Percentiles rank a stretch among this genome's conserved stretches.
Conservation (phyloP, 129 eudicot genomes). For the Sambucus nigra region DNA sequence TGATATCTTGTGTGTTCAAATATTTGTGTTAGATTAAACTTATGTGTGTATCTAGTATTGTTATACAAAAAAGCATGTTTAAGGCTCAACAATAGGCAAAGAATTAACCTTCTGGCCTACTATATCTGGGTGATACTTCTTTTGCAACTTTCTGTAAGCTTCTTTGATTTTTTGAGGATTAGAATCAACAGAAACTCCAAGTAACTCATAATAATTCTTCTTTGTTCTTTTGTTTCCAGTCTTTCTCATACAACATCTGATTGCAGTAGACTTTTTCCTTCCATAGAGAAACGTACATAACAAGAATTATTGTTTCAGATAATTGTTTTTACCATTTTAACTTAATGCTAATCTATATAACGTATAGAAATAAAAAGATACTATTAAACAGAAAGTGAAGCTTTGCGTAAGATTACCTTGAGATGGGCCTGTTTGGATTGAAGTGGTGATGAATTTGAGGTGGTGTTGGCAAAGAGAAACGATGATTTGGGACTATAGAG, state of each 20-base stretch:
- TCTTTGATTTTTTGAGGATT: constrained; percentile 44
- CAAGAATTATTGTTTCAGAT: background rate
- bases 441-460: constrained; percentile 14
- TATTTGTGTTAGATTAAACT: no score
- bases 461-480: constrained; percentile 17
- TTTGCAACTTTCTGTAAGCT: constrained; percentile 60
- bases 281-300: constrained; percentile 12
- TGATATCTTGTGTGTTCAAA: no score
- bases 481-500: constrained; percentile 23
- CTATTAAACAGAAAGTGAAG: background rate
- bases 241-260: constrained; percentile 27
- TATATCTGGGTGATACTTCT: constrained; percentile 67
- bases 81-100: background rate
- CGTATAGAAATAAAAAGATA: background rate
- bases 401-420: constrained; percentile 14
- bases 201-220: constrained; percentile 45
- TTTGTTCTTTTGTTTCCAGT: constrained; percentile 9
- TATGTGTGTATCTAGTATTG: no score
- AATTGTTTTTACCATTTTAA: background rate
- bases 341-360: background rate
- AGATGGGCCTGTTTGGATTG: constrained; percentile 23
- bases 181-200: constrained; percentile 46
- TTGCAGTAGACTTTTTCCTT: constrained; percentile 9
- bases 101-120: constrained; percentile 52
- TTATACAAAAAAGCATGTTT: background rate